phyloP scores from a whole-genome alignment of 2,329 filamentous ascomycete species.

The Teratosphaeria epicoccoides region DNA sequence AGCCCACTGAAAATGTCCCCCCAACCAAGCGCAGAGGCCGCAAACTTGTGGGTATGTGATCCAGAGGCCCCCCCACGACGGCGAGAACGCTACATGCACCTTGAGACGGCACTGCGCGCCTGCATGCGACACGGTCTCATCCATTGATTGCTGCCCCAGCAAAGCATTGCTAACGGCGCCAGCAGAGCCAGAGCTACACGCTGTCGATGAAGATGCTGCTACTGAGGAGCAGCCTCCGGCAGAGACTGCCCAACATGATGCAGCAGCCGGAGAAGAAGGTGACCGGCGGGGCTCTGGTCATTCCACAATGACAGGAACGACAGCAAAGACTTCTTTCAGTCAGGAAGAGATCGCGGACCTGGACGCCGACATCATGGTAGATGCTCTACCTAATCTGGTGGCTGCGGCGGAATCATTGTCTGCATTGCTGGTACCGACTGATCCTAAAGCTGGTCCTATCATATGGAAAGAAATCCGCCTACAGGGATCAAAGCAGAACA shows the following conservation, averaged over 20 bases:
- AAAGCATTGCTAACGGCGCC: not conserved
- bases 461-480: constrained; percentile 23
- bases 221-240: not conserved
- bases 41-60: not conserved
- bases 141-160: no score
- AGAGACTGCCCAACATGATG: not conserved
- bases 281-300: constrained; percentile 7
- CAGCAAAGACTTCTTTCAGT: constrained; percentile 37
- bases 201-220: not conserved
- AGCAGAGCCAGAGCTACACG: not conserved
- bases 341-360: constrained; percentile 33
- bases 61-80: not conserved
- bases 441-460: constrained; percentile 14
- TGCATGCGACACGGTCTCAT: no score
- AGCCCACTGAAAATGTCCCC: not conserved
- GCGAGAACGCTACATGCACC: not conserved
- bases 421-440: constrained; percentile 17
- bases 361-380: constrained; percentile 32
- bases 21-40: not conserved
- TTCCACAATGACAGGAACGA: constrained; percentile 38
- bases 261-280: not conserved
- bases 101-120: no score
- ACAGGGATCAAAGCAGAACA: constrained; percentile 29
- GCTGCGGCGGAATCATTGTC: constrained; percentile 19
- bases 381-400: constrained; percentile 29